phyloP scores from a whole-genome alignment of 257 asterid species.

The Solanum bulbocastanum region DNA sequence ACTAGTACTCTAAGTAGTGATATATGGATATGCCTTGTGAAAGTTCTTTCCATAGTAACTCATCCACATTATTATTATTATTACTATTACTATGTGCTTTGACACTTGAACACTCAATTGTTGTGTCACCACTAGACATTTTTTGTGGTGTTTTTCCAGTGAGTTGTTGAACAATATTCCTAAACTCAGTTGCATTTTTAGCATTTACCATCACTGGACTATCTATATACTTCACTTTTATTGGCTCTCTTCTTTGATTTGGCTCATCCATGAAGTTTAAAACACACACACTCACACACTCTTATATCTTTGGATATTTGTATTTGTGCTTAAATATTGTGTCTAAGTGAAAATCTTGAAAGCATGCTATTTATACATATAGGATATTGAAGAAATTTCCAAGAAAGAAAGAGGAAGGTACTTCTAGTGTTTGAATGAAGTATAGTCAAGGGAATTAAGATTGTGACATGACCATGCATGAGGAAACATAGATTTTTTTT shows the following conservation, averaged over 20 bases:
- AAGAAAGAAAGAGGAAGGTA: neutral
- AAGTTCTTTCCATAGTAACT: neutral
- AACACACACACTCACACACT: neutral
- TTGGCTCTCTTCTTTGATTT: conserved; percentile 4
- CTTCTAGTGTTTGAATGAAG: neutral
- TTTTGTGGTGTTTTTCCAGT: conserved; percentile 14
- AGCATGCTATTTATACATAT: neutral
- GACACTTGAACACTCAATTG: neutral
- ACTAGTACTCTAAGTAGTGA: neutral
- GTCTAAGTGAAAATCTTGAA: neutral
- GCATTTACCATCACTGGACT: conserved; percentile 22
- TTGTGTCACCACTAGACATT: neutral
- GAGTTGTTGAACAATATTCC: conserved; percentile 25
- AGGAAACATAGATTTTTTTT: neutral
- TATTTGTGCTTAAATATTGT: neutral
- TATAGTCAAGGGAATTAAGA: neutral
- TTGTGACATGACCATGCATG: neutral
- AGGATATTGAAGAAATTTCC: neutral
- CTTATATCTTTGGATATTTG: neutral
- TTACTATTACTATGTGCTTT: neutral
- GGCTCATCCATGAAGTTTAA: neutral
- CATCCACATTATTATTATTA: neutral
- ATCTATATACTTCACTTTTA: conserved; percentile 22
- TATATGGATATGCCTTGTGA: neutral
- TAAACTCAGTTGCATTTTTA: conserved; percentile 16